Conservation (phyloP, 2,329 filamentous ascomycete species). For the Claviceps sorghi region DNA sequence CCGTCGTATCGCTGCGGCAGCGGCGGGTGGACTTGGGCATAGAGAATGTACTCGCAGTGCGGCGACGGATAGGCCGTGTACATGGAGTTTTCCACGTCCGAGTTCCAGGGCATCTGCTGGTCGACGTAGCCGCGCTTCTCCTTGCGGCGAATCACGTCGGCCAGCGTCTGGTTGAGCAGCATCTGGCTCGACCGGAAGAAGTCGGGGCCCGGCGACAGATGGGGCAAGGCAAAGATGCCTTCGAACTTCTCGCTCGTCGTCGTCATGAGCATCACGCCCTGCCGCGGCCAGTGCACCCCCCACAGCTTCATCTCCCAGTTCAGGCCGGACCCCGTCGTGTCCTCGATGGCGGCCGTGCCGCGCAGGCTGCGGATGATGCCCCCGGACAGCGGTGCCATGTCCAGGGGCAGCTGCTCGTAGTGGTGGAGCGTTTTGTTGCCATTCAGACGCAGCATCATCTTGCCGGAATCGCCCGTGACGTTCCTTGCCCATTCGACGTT, state of each 20-base stretch:
- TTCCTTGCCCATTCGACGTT: slow-evolving; percentile 60
- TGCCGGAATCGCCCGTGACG: slow-evolving; percentile 58
- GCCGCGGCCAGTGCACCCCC: slow-evolving; percentile 73
- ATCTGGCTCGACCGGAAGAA: slow-evolving; percentile 44
- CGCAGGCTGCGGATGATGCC: slow-evolving; percentile 53
- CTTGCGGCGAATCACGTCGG: slow-evolving; percentile 50
- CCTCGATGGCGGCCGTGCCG: slow-evolving; percentile 57
- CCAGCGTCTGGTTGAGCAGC: slow-evolving; percentile 60
- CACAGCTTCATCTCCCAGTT: slow-evolving; percentile 69
- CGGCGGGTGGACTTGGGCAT: slow-evolving; percentile 59
- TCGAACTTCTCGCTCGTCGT: slow-evolving; percentile 90
- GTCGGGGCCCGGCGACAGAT: slow-evolving; percentile 50
- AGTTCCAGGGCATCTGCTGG: slow-evolving; percentile 61
- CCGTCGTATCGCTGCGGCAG: slow-evolving; percentile 21
- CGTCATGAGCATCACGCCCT: slow-evolving; percentile 65
- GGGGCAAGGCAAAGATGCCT: slow-evolving; percentile 80
- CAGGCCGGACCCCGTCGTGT: slow-evolving; percentile 49
- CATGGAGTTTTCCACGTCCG: slow-evolving; percentile 45
- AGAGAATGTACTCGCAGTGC: slow-evolving; percentile 81
- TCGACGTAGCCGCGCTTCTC: slow-evolving; percentile 39
- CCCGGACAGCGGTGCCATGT: slow-evolving; percentile 24
- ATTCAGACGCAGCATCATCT: slow-evolving; percentile 51
- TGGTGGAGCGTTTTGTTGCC: slow-evolving; percentile 35
- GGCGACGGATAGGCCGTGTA: slow-evolving; percentile 46
- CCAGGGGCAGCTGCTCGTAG: slow-evolving; percentile 25